Percentiles rank a stretch among this genome's conserved stretches.
These are phyloP conservation scores for Rhododendron griersonianum DNA, from an alignment of 148 eudicot genomes.

Conservation along the genomic window DNA sequence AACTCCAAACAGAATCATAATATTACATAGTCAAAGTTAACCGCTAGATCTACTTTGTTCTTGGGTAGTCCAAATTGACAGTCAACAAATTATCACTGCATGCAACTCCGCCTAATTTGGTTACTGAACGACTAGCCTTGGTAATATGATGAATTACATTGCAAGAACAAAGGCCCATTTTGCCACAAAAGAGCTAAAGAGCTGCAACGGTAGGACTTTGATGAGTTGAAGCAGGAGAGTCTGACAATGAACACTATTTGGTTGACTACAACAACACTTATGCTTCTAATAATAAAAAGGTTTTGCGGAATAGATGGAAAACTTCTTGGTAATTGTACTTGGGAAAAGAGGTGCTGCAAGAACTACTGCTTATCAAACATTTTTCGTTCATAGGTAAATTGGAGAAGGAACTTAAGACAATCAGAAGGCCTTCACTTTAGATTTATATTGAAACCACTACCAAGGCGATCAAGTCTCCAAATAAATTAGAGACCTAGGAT, in stretches of 20 bases:
- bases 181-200: background rate
- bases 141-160: background rate
- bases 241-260: background rate
- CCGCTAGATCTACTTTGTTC: background rate
- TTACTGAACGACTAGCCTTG: background rate
- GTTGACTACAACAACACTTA: background rate
- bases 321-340: background rate
- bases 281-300: background rate
- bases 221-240: background rate
- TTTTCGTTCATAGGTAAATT: background rate
- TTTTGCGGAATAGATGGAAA: slow-evolving; percentile 7
- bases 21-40: background rate
- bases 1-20: background rate
- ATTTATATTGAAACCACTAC: background rate
- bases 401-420: background rate
- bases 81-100: background rate
- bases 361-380: background rate
- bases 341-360: background rate
- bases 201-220: background rate
- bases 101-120: background rate
- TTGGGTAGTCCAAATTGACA: background rate
- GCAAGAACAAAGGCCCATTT: background rate
- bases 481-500: background rate
- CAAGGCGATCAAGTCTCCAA: background rate
- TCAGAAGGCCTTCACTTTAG: background rate